Evolutionary conservation across 495 filamentous ascomycete species (phyloP).

Genomic region (Astrocystis sublimbata): DNA sequence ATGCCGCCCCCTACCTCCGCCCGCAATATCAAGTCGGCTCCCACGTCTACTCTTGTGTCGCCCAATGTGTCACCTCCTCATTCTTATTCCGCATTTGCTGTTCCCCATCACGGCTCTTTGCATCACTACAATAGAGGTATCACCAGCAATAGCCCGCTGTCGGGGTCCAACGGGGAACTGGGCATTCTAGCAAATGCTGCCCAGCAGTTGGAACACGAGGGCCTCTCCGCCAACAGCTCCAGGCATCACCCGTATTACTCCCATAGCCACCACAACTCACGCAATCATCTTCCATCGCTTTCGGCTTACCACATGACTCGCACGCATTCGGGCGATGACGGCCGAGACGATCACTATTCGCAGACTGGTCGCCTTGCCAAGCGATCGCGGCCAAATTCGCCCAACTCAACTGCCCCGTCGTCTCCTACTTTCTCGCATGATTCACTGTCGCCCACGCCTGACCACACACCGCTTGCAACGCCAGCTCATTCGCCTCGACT

Average conservation of each 20-base stretch:
- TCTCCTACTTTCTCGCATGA: slow-evolving; percentile 98
- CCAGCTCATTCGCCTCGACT: slow-evolving; percentile 94
- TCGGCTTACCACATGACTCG: slow-evolving; percentile 91
- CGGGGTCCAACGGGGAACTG: slow-evolving; percentile 63
- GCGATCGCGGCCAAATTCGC: slow-evolving; percentile 87
- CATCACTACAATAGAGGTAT: slow-evolving; percentile 67
- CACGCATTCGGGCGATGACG: slow-evolving; percentile 88
- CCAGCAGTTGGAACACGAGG: slow-evolving; percentile 80
- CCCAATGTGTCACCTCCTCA: slow-evolving; percentile 96
- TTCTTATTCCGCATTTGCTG: slow-evolving; percentile 75
- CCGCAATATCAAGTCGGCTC: slow-evolving; percentile 72
- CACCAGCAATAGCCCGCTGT: slow-evolving; percentile 29
- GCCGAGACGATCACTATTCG: slow-evolving; percentile 69
- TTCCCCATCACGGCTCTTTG: slow-evolving; percentile 59
- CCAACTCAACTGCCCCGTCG: slow-evolving; percentile 90
- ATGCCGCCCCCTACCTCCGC: slow-evolving; percentile 81
- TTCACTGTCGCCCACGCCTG: slow-evolving; percentile 92
- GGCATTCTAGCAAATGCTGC: slow-evolving; percentile 89
- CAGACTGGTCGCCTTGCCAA: slow-evolving; percentile 69
- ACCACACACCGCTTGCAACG: slow-evolving; percentile 94
- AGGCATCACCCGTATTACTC: slow-evolving; percentile 60
- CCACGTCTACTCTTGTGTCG: slow-evolving; percentile 82
- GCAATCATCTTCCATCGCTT: slow-evolving; percentile 69
- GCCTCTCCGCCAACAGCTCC: slow-evolving; percentile 40
- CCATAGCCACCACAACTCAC: slow-evolving; percentile 53